Conservation (phyloP, 1,284 basidiomycete genomes). For the Leccinum insolens region DNA sequence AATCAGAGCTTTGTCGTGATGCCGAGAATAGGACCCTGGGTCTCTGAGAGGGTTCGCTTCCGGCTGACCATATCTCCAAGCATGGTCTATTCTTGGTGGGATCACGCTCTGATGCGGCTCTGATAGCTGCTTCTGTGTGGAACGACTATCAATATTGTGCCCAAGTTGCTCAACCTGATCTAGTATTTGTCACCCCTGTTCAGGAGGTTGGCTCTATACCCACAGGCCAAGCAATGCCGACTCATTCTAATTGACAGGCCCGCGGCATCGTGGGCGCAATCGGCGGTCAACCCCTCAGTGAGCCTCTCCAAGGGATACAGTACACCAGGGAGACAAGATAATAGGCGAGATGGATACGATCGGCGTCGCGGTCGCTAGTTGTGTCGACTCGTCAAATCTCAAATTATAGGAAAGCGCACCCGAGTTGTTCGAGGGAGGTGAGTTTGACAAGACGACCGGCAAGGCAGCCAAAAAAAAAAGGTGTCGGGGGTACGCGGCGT, state of each 20-base stretch:
- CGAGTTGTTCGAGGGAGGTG: conserved; percentile 51
- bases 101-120: too few species aligned
- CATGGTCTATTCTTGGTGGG: too few species aligned
- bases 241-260: too few species aligned
- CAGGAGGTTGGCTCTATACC: too few species aligned
- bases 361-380: neutral
- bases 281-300: conserved; percentile 36
- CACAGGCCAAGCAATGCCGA: too few species aligned
- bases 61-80: too few species aligned
- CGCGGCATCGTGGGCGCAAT: conserved; percentile 13
- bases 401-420: conserved; percentile 52
- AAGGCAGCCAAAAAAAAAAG: conserved; percentile 42
- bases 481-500: conserved; percentile 21
- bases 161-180: neutral
- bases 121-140: too few species aligned
- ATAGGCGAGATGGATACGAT: conserved; percentile 61
- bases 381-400: conserved; percentile 1
- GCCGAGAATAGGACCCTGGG: too few species aligned
- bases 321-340: conserved; percentile 48
- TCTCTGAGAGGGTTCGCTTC: too few species aligned
- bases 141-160: too few species aligned
- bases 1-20: too few species aligned
- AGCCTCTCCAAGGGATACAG: conserved; percentile 42
- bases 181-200: too few species aligned
- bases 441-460: conserved; percentile 54